These are phyloP conservation scores for Polytrichum commune DNA, from an alignment of 225 moss, liverwort and hornwort species.

Conservation along the genomic window DNA sequence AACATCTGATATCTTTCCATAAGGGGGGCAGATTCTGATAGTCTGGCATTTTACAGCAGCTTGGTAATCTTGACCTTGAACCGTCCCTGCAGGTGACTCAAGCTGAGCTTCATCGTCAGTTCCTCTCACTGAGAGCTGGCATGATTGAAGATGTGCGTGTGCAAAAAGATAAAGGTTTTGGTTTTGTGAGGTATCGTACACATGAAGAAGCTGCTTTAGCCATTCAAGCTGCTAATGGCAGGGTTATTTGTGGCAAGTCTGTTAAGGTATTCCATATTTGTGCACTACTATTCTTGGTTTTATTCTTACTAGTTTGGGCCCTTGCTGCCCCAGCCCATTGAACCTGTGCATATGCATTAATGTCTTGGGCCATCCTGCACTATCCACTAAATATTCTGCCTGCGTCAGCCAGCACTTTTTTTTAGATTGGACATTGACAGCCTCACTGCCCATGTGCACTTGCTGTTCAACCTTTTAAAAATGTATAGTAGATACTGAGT, in stretches of 20 bases:
- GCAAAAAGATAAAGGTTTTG: conserved; percentile 66
- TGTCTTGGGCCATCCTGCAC: too few relatives aligned
- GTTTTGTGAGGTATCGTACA: conserved; percentile 64
- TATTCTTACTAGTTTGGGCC: too few relatives aligned
- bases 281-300: neutral
- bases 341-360: too few relatives aligned
- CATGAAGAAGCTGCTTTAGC: conserved; percentile 67
- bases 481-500: neutral
- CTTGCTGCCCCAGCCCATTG: too few relatives aligned
- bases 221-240: conserved; percentile 68
- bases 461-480: too few relatives aligned
- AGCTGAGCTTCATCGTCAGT: conserved; percentile 64
- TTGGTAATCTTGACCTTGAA: too few relatives aligned
- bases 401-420: too few relatives aligned
- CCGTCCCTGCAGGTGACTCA: conserved; percentile 47
- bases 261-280: conserved; percentile 41
- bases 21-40: too few relatives aligned
- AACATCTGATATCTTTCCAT: too few relatives aligned
- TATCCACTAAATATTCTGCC: too few relatives aligned
- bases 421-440: too few relatives aligned
- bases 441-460: too few relatives aligned
- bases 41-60: neutral
- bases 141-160: conserved; percentile 67
- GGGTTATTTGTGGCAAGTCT: conserved; percentile 68
- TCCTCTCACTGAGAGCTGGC: conserved; percentile 58